These are phyloP conservation scores for Phytophthora pinifolia DNA, from an alignment of 352 stramenopile species.

Conservation along the genomic window DNA sequence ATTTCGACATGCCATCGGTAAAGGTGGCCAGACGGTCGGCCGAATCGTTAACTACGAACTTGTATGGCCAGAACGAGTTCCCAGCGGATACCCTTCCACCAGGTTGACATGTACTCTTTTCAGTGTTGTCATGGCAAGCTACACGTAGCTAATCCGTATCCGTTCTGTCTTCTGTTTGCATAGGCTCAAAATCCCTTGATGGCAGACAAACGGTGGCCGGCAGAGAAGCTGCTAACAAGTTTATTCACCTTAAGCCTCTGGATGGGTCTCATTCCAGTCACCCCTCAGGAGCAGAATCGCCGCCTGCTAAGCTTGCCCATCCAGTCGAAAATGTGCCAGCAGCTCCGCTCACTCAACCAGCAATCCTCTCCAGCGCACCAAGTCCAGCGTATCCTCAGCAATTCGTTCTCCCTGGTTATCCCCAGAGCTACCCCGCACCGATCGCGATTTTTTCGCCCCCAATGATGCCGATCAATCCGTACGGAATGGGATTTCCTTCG, in stretches of 20 bases:
- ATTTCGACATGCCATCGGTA: neutral
- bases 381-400: conserved; percentile 4
- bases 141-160: neutral
- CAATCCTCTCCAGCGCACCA: neutral
- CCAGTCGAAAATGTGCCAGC: neutral
- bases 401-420: conserved; percentile 4
- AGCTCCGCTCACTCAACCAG: neutral
- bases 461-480: conserved; percentile 12
- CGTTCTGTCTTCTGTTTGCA: neutral
- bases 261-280: neutral
- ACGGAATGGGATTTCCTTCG: conserved; percentile 20
- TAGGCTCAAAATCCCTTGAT: conserved; percentile 4
- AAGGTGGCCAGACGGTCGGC: neutral
- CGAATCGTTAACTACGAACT: neutral
- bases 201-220: neutral
- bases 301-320: neutral
- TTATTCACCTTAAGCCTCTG: conserved; percentile 4
- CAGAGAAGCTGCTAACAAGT: conserved; percentile 15
- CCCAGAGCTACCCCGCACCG: conserved; percentile 4
- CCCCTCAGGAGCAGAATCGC: neutral
- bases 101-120: neutral
- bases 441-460: conserved; percentile 3
- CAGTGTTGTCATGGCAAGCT: no score
- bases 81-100: neutral
- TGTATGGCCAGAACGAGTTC: neutral